phyloP scores from a whole-genome alignment of 768 basidiomycete genomes.

The Rhizopogon salebrosus region DNA sequence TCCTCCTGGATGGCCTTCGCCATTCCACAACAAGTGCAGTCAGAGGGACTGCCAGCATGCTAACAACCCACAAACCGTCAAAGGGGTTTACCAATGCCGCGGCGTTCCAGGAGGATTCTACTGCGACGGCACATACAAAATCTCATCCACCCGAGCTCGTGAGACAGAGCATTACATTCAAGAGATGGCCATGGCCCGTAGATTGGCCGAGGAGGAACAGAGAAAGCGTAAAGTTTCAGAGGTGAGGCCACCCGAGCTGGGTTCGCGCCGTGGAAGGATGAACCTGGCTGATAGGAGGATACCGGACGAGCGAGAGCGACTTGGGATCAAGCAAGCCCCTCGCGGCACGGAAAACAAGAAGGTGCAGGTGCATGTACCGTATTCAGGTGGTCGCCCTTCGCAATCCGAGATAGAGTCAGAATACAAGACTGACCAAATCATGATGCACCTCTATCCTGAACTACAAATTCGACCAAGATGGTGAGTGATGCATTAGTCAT shows the following conservation, averaged over 20 bases:
- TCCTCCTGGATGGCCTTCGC: constrained; percentile 31
- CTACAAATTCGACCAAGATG: constrained; percentile 27
- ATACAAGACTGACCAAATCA: constrained; percentile 28
- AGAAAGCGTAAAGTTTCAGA: constrained; percentile 24
- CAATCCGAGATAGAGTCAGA: constrained; percentile 27
- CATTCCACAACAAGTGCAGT: constrained; percentile 32
- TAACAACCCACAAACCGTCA: constrained; percentile 24
- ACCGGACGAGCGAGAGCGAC: constrained; percentile 4
- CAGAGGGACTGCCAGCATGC: constrained; percentile 27
- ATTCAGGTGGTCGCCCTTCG: constrained; percentile 11
- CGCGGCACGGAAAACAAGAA: constrained; percentile 16
- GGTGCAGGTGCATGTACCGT: constrained; percentile 9
- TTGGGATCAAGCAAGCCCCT: constrained; percentile 3
- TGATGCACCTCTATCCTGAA: constrained; percentile 30
- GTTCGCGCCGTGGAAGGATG: constrained; percentile 8
- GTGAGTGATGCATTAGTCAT: constrained; percentile 10
- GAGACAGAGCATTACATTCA: constrained; percentile 28
- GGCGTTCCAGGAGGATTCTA: constrained; percentile 29
- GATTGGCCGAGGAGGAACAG: constrained; percentile 23
- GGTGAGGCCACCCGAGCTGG: constrained; percentile 19
- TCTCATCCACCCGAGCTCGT: constrained; percentile 28
- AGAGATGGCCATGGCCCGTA: constrained; percentile 18
- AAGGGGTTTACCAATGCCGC: constrained; percentile 28
- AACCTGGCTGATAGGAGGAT: constrained; percentile 8
- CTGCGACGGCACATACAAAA: constrained; percentile 30